These are phyloP conservation scores for Moricandia arvensis DNA, from an alignment of 345 rosid species.

Conservation along the genomic window DNA sequence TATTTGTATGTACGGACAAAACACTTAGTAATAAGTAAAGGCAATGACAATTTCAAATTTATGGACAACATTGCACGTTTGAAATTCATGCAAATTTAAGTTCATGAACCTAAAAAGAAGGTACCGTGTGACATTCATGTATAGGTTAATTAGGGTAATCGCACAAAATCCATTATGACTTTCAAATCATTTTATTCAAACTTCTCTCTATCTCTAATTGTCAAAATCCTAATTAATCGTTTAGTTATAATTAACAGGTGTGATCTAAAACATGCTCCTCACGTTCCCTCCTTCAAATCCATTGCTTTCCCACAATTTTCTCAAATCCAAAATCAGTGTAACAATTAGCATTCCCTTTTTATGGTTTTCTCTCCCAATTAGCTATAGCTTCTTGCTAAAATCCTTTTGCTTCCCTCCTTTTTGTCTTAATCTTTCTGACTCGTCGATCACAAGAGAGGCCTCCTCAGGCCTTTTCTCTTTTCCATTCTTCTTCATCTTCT, in stretches of 20 bases:
- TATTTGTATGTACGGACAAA: too few species aligned
- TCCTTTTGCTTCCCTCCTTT: not conserved
- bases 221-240: constrained; percentile 18
- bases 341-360: not conserved
- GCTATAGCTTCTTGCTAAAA: not conserved
- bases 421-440: not conserved
- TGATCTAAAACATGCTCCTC: constrained; percentile 18
- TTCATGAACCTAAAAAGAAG: not conserved
- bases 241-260: constrained; percentile 14
- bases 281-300: constrained; percentile 2
- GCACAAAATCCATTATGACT: not conserved
- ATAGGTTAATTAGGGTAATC: not conserved
- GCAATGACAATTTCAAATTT: not conserved
- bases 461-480: constrained; percentile 5
- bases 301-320: constrained; percentile 8
- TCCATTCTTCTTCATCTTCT: not conserved
- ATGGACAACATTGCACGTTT: constrained; percentile 19
- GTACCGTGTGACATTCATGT: not conserved
- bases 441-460: not conserved
- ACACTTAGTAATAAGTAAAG: too few species aligned
- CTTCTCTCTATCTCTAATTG: not conserved
- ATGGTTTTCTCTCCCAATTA: constrained; percentile 12
- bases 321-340: constrained; percentile 16
- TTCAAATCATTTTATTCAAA: not conserved
- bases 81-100: not conserved